These are phyloP conservation scores for Heterobasidion irregulare DNA, from an alignment of 1,284 basidiomycete genomes.

Conservation along the genomic window DNA sequence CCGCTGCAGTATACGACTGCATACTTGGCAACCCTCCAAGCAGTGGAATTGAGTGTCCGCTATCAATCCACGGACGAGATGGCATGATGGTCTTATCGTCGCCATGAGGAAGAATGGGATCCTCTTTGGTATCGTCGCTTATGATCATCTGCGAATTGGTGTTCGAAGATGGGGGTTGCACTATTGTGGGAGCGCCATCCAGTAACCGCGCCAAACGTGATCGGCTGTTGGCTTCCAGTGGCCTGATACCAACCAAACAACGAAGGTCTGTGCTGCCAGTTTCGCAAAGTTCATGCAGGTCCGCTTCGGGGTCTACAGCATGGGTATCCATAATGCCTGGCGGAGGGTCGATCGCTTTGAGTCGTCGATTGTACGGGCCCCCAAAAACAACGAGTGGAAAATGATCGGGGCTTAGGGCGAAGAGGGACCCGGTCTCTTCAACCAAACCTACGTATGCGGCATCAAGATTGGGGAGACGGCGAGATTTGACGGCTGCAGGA, in stretches of 20 bases:
- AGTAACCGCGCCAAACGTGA: slow-evolving; percentile 25
- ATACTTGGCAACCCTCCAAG: neutral
- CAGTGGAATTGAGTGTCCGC: neutral
- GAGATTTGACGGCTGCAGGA: slow-evolving; percentile 21
- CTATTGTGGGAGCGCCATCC: slow-evolving; percentile 23
- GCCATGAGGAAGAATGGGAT: neutral
- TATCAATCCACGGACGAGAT: neutral
- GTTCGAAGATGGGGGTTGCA: slow-evolving; percentile 3
- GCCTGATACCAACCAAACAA: slow-evolving; percentile 55
- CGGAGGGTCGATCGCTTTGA: slow-evolving; percentile 28
- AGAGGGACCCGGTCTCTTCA: slow-evolving; percentile 63
- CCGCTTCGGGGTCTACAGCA: neutral
- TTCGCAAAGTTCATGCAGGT: slow-evolving; percentile 21
- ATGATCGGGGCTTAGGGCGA: slow-evolving; percentile 65
- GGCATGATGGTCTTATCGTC: neutral
- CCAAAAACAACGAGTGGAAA: slow-evolving; percentile 74
- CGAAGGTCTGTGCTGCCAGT: slow-evolving; percentile 36
- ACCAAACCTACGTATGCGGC: slow-evolving; percentile 70
- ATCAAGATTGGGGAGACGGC: slow-evolving; percentile 38
- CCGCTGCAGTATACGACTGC: neutral
- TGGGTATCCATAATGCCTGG: slow-evolving; percentile 12
- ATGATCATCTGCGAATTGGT: slow-evolving; percentile 1
- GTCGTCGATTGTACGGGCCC: slow-evolving; percentile 25
- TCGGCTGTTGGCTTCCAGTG: slow-evolving; percentile 30
- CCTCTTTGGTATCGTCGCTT: neutral